Evolutionary conservation across 345 rosid genomes (phyloP).

Genomic region (Psidium friedrichsthalianum): DNA sequence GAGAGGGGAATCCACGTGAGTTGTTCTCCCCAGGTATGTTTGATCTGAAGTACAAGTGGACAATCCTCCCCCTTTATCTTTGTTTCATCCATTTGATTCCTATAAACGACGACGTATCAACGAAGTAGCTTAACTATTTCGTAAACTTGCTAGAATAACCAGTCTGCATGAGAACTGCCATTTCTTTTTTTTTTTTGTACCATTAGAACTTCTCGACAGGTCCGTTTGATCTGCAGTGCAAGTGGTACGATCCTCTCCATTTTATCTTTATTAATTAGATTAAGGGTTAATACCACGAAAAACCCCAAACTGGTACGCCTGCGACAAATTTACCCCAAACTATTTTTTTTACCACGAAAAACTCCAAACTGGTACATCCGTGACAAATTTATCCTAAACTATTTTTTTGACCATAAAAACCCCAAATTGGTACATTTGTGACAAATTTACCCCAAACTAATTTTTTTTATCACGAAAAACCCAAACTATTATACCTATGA

Average conservation of each 20-base stretch:
- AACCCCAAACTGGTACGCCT: too few relatives aligned
- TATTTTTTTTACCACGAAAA: too few relatives aligned
- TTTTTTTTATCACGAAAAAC: too few relatives aligned
- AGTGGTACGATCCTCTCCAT: neutral
- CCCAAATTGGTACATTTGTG: too few relatives aligned
- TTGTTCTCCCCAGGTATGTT: neutral
- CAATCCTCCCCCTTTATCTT: neutral
- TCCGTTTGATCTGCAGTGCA: neutral
- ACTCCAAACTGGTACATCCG: too few relatives aligned
- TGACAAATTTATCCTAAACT: too few relatives aligned
- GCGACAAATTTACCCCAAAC: too few relatives aligned
- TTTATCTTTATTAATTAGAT: neutral
- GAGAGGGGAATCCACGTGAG: neutral
- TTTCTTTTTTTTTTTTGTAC: too few relatives aligned
- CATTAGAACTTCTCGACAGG: neutral
- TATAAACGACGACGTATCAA: neutral
- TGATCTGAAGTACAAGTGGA: neutral
- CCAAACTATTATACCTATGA: too few relatives aligned
- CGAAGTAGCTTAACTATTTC: neutral
- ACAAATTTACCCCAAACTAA: too few relatives aligned
- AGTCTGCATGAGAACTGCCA: neutral
- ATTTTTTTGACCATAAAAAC: too few relatives aligned
- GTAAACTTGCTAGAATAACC: neutral
- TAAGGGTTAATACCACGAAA: too few relatives aligned
- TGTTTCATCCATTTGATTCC: neutral